These are phyloP conservation scores for Aspergillus transmontanensis DNA, from an alignment of 2,329 filamentous ascomycete genomes.

Conservation along the genomic window DNA sequence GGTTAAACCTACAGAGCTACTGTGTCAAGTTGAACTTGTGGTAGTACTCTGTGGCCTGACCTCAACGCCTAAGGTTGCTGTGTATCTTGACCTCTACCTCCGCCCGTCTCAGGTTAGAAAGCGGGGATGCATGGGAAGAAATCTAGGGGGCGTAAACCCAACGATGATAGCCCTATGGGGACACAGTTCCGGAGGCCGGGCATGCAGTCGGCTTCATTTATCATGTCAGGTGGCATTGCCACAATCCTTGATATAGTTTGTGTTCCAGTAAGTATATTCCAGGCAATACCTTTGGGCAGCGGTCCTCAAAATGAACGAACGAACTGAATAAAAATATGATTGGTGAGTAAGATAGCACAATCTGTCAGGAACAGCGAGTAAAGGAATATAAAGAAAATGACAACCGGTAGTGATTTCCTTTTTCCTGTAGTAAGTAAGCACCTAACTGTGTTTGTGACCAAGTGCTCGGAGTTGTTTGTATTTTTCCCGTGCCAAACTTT, in stretches of 20 bases:
- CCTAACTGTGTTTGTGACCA: no score
- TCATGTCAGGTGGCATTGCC: neutral
- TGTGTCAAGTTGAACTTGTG: no score
- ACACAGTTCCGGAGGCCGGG: neutral
- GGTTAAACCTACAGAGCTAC: neutral
- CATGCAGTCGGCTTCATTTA: neutral
- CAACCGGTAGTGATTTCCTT: neutral
- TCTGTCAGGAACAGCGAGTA: neutral
- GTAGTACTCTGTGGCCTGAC: neutral
- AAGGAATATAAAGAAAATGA: neutral
- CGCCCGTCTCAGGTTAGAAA: slow-evolving; percentile 7
- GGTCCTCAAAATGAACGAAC: no score
- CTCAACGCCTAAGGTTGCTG: neutral
- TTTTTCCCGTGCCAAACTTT: neutral
- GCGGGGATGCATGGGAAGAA: slow-evolving; percentile 6
- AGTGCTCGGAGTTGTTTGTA: neutral
- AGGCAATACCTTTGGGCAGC: neutral
- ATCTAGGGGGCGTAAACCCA: neutral
- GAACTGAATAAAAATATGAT: no score
- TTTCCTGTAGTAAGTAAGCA: no score
- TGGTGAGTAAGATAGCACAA: neutral
- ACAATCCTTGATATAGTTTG: neutral
- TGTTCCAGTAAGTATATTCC: neutral
- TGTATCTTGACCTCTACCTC: neutral
- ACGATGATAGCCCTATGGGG: slow-evolving; percentile 4